Conservation (phyloP, 2,329 filamentous ascomycete genomes). For the Xylariomycetidae sp. region DNA sequence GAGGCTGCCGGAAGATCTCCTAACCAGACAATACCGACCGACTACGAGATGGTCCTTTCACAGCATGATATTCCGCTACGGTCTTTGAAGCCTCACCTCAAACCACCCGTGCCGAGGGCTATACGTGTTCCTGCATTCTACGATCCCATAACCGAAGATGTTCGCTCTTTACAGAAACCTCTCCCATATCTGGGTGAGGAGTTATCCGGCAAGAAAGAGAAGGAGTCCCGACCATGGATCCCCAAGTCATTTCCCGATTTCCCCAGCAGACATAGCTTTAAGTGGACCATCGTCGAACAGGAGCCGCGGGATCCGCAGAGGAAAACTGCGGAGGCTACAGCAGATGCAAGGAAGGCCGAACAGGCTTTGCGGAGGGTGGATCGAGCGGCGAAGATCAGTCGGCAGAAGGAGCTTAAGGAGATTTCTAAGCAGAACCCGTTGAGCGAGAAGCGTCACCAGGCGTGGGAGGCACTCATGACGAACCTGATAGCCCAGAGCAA, state of each 20-base stretch:
- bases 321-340: conserved; percentile 55
- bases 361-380: conserved; percentile 56
- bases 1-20: too few species aligned
- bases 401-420: conserved; percentile 59
- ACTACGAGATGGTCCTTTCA: conserved; percentile 51
- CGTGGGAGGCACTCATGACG: conserved; percentile 60
- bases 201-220: conserved; percentile 55
- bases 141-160: conserved; percentile 32
- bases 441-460: conserved; percentile 50
- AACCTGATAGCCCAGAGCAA: conserved; percentile 41
- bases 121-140: conserved; percentile 34
- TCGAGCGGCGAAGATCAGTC: conserved; percentile 58
- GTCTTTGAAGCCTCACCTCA: conserved; percentile 52
- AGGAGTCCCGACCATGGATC: conserved; percentile 51
- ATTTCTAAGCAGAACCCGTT: conserved; percentile 48
- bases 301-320: conserved; percentile 45
- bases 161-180: conserved; percentile 33
- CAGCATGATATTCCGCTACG: conserved; percentile 47
- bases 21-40: too few species aligned
- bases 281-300: conserved; percentile 45
- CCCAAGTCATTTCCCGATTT: conserved; percentile 56
- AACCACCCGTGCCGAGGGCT: conserved; percentile 42
- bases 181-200: conserved; percentile 47
- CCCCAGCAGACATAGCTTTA: conserved; percentile 61
- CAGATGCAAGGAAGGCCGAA: conserved; percentile 58